Evolutionary conservation across 441 rosid species (phyloP).

Genomic region (Raphanus hybrid): DNA sequence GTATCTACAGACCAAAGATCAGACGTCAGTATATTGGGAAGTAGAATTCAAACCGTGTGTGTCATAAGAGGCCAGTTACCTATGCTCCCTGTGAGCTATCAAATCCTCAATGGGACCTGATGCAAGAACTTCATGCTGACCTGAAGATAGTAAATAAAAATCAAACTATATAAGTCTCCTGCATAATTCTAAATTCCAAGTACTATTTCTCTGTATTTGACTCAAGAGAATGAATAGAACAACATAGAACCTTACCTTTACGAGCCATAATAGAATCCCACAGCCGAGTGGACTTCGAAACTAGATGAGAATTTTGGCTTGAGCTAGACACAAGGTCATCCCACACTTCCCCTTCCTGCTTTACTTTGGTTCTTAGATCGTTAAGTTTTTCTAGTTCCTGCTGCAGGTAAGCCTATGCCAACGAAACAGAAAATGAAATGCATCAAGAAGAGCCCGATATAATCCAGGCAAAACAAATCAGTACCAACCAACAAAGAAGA

Average conservation of each 20-base stretch:
- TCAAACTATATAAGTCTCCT: constrained; percentile 4
- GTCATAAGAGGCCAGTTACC: constrained; percentile 55
- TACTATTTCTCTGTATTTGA: constrained; percentile 5
- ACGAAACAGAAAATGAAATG: constrained; percentile 31
- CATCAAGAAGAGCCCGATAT: constrained; percentile 26
- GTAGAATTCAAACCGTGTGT: constrained; percentile 16
- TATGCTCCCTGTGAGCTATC: constrained; percentile 99
- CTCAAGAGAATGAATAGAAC: constrained; percentile 13
- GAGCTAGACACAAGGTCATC: constrained; percentile 97
- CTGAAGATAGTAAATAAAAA: constrained; percentile 46
- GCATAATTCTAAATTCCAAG: constrained; percentile 6
- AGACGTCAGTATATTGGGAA: constrained; percentile 32
- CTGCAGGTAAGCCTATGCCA: constrained; percentile 93
- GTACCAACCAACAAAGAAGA: background rate
- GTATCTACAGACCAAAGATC: constrained; percentile 63
- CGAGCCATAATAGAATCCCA: constrained; percentile 98
- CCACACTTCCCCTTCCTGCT: constrained; percentile 97
- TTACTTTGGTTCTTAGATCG: constrained; percentile 96
- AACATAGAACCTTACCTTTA: constrained; percentile 61
- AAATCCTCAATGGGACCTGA: constrained; percentile 99
- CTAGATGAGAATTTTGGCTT: constrained; percentile 96
- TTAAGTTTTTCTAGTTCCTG: constrained; percentile 98
- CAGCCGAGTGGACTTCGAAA: constrained; percentile 86
- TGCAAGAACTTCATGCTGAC: constrained; percentile 98
- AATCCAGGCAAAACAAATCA: constrained; percentile 9